Evolutionary conservation across 2,329 filamentous ascomycete species (phyloP), one percentile per base, ranked within the genome.

Genomic region (Trichoderma asperellum): DNA sequence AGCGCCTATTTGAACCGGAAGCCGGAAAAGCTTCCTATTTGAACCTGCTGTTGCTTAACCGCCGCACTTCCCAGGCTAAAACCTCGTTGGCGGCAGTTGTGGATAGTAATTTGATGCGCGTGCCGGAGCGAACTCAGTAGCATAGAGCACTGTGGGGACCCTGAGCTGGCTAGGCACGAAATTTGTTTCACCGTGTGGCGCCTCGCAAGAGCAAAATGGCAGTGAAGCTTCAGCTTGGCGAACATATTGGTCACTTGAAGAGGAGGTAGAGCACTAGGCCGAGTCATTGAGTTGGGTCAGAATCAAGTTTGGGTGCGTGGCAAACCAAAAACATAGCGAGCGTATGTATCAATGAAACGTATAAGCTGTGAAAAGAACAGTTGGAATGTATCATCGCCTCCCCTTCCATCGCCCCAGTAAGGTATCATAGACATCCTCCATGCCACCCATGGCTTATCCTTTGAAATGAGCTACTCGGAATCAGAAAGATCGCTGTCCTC

Each of bases 401-500:
- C 35, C 57, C 10, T 5, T 29, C 32, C 32, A 24, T 11, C 24
- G 34, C 49, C 61, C 34, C 40, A 8, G n/a, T 40, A 32, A 53
- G 34, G 24, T 32, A 40, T 64, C 14, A 40, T 40, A 57, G 57
- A 43, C 7, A 59, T 14, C 12, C 16, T 58, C n/a, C 21, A 35
- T 49, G 53, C 0, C n/a, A 12, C 37, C 18, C 35, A 55, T 53
- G 21, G 65, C 35, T 7, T 2, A 21, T 12, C 7, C 8, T 34
- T 18, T 24, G 11, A 49, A 49, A 55, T 60, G 14, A 52, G 27
- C n/a, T 35, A 35, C 16, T 69, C 70, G 7, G 18, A 29, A 32
- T 74, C 75, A 40, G 68, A 76, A 12, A 70, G 70, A n/a, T 74
- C 74, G 6, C 72, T 71, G 56, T 84, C 83, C 35, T 84, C 81